A percentile compares a stretch with the other conserved stretches of the same genome.
phyloP scores from a whole-genome alignment of 306 rosid genomes.

The Corylus heterophylla region DNA sequence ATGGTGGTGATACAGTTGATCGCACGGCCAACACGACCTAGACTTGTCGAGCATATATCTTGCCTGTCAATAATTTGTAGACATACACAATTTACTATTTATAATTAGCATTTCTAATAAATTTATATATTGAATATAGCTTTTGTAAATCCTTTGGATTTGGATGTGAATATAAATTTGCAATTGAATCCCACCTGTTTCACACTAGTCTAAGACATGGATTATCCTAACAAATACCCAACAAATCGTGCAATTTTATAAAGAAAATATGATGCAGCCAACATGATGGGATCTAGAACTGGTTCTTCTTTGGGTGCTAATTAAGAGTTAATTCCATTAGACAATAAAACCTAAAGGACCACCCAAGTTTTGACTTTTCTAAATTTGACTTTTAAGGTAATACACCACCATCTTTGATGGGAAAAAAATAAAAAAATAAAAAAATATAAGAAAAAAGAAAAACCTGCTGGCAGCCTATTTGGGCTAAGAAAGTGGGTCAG shows the following conservation, averaged over 20 bases:
- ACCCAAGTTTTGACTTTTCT: slow-evolving; percentile 24
- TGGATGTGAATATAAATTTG: background rate
- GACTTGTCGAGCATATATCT: too few relatives aligned
- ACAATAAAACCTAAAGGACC: slow-evolving; percentile 22
- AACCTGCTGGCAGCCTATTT: slow-evolving; percentile 23
- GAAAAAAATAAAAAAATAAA: too few relatives aligned
- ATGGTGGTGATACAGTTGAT: too few relatives aligned
- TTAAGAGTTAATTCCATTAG: background rate
- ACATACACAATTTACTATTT: too few relatives aligned
- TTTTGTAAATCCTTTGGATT: background rate
- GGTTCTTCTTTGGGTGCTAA: background rate
- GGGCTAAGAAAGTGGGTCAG: slow-evolving; percentile 49
- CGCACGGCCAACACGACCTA: too few relatives aligned
- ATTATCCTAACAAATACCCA: background rate
- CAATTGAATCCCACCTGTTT: background rate
- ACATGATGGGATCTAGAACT: background rate
- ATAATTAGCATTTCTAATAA: too few relatives aligned
- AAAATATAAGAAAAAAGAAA: background rate
- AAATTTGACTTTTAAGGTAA: slow-evolving; percentile 35
- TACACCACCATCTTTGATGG: background rate
- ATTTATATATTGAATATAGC: background rate
- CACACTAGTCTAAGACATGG: background rate
- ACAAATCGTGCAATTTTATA: background rate
- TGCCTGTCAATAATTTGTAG: too few relatives aligned
- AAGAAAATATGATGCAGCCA: background rate